Percentiles rank a stretch among this genome's conserved stretches.
Conservation (phyloP, 1,284 basidiomycete species). For the Ceratobasidium sp. region DNA sequence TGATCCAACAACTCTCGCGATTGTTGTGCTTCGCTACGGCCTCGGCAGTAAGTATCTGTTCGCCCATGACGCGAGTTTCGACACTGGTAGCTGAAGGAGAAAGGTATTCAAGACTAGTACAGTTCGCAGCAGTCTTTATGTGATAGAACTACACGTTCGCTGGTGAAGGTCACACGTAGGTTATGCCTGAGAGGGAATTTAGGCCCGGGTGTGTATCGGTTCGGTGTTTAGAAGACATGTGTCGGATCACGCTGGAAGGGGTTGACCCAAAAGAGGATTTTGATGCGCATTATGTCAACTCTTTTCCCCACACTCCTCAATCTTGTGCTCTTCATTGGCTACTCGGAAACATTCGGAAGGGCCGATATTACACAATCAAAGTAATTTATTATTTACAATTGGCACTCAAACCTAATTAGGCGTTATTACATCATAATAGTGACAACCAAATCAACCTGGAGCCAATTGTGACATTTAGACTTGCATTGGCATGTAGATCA, state of each 20-base stretch:
- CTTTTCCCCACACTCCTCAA: not conserved
- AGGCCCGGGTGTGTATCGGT: not conserved
- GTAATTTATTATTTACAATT: not conserved
- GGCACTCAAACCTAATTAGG: not conserved
- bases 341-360: not conserved
- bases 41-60: constrained; percentile 55
- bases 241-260: constrained; percentile 7
- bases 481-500: constrained; percentile 33
- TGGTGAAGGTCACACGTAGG: not conserved
- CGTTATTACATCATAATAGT: not conserved
- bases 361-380: not conserved
- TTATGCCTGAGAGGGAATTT: not conserved
- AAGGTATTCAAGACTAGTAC: not conserved
- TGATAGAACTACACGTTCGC: no score
- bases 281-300: constrained; percentile 1
- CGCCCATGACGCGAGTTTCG: not conserved
- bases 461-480: constrained; percentile 2
- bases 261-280: constrained; percentile 14
- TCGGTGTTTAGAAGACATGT: not conserved
- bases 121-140: no score
- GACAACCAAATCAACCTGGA: no score
- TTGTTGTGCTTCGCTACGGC: constrained; percentile 73
- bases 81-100: not conserved
- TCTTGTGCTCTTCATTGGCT: constrained; percentile 13
- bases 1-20: constrained; percentile 84